phyloP scores from a whole-genome alignment of 2,329 filamentous ascomycete species.

The Botrytis fabae region DNA sequence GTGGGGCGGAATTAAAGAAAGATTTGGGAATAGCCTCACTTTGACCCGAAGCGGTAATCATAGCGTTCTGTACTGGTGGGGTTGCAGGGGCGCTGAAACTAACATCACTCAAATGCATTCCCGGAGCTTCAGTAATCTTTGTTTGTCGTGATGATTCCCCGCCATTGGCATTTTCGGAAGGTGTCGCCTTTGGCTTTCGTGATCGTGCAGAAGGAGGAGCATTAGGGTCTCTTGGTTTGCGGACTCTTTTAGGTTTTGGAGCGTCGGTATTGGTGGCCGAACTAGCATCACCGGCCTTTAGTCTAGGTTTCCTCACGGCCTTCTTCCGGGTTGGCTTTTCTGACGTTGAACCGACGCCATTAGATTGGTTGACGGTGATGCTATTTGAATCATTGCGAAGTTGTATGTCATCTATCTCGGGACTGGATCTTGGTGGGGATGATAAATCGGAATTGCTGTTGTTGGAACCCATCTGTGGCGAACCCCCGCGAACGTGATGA shows the following conservation, averaged over 20 bases:
- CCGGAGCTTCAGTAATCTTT: conserved; percentile 17
- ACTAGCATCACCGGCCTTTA: conserved; percentile 43
- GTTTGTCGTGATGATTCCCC: conserved; percentile 19
- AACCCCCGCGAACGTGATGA: conserved; percentile 21
- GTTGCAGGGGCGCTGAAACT: conserved; percentile 28
- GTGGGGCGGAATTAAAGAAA: conserved; percentile 34
- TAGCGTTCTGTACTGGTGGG: conserved; percentile 19
- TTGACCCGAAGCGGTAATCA: conserved; percentile 41
- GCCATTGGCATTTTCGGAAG: conserved; percentile 35
- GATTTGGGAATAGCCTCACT: conserved; percentile 44
- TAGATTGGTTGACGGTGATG: conserved; percentile 32
- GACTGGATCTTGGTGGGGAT: conserved; percentile 53
- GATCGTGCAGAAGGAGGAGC: conserved; percentile 54
- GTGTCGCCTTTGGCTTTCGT: conserved; percentile 52
- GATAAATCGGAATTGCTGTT: conserved; percentile 48
- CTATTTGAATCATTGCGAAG: conserved; percentile 29
- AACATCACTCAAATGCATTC: conserved; percentile 15
- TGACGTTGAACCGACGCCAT: conserved; percentile 25
- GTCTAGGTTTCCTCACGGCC: conserved; percentile 65
- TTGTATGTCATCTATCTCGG: conserved; percentile 45
- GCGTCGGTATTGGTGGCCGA: conserved; percentile 46
- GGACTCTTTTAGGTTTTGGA: conserved; percentile 49
- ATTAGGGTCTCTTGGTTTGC: conserved; percentile 62
- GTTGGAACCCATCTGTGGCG: conserved; percentile 26
- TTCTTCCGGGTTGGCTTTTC: conserved; percentile 52